phyloP scores from a whole-genome alignment of 1,284 basidiomycete genomes.

The Cutaneotrichosporon sp. region DNA sequence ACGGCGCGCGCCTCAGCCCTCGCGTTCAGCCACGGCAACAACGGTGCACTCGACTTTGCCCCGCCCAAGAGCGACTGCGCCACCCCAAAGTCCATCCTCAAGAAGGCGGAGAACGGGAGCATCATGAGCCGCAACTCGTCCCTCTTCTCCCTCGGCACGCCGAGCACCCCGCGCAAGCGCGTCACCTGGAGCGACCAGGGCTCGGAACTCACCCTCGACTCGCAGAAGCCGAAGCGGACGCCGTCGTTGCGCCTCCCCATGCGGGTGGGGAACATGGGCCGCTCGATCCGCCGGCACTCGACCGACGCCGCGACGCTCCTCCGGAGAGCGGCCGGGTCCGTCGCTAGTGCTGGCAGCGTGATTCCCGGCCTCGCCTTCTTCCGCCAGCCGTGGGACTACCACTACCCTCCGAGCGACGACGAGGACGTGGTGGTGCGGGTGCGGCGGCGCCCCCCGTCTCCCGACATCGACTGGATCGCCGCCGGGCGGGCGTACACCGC shows the following conservation, averaged over 20 bases:
- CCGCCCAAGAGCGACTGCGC: not conserved
- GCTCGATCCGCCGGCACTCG: not conserved
- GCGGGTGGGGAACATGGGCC: not conserved
- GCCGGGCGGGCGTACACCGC: not conserved
- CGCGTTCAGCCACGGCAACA: not conserved
- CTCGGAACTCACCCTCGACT: not conserved
- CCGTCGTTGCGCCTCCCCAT: not conserved
- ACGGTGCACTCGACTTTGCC: not conserved
- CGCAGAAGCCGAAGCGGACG: not conserved
- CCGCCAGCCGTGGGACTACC: not conserved
- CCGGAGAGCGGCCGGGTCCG: not conserved
- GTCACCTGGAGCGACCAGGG: not conserved
- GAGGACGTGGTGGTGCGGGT: not conserved
- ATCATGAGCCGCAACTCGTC: not conserved
- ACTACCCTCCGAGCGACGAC: not conserved
- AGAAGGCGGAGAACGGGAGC: not conserved
- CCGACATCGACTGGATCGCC: slow-evolving; percentile 2
- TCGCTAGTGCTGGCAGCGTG: not conserved
- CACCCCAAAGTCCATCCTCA: slow-evolving; percentile 6
- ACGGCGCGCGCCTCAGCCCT: not conserved
- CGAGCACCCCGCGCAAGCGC: not conserved
- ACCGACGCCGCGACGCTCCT: not conserved
- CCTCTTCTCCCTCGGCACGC: not conserved
- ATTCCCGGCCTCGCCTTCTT: not conserved
- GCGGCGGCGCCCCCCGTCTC: not conserved